Percentiles rank a stretch among this genome's conserved stretches.
phyloP scores from a whole-genome alignment of 2,329 filamentous ascomycete genomes.

The Penicillium sp. region DNA sequence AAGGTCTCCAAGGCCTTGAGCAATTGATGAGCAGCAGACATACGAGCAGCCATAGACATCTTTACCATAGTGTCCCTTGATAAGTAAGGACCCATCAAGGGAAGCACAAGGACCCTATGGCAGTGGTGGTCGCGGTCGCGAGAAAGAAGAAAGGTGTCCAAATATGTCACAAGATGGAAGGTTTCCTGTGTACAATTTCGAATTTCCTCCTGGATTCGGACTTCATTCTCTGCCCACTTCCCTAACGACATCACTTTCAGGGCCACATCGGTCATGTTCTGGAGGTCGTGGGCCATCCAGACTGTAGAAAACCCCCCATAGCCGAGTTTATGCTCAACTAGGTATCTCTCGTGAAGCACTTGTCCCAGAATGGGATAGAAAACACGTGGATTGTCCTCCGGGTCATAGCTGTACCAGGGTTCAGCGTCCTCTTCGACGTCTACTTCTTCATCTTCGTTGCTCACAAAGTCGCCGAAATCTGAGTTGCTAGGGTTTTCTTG shows the following conservation, averaged over 20 bases:
- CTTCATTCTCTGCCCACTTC: constrained; percentile 14
- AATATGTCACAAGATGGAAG: not conserved
- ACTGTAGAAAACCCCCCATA: constrained; percentile 18
- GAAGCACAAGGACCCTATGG: not conserved
- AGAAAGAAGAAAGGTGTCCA: not conserved
- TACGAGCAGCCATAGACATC: constrained; percentile 18
- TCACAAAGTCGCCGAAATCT: not conserved
- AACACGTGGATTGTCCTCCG: constrained; percentile 1
- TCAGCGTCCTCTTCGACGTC: not conserved
- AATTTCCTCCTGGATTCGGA: constrained; percentile 18
- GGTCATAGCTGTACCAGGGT: not conserved
- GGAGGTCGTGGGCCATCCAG: constrained; percentile 22
- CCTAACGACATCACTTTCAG: constrained; percentile 18
- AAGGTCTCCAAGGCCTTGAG: constrained; percentile 20
- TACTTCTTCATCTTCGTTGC: not conserved
- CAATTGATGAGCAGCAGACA: constrained; percentile 26
- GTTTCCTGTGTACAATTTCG: constrained; percentile 11
- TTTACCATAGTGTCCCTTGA: not conserved
- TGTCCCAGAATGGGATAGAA: constrained; percentile 18
- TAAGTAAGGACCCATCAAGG: not conserved
- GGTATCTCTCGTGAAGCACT: constrained; percentile 18
- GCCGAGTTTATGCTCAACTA: constrained; percentile 21
- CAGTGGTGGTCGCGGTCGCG: not conserved
- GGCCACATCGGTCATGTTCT: constrained; percentile 17
- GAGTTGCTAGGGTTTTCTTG: no score